These are phyloP conservation scores for Ministeria vibrans DNA, from an alignment of 78 protist species.

Conservation along the genomic window DNA sequence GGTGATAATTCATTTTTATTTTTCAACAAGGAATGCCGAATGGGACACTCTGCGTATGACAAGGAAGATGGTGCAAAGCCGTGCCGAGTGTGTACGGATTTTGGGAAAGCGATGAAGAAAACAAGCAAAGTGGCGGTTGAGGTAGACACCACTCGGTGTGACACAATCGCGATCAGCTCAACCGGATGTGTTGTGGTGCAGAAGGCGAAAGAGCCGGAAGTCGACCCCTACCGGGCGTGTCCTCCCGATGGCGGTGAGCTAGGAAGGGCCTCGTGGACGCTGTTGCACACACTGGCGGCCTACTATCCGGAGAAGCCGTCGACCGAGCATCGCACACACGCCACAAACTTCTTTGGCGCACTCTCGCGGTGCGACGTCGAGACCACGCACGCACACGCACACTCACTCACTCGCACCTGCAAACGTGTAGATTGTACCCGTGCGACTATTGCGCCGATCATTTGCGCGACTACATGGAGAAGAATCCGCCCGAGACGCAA, in stretches of 20 bases:
- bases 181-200: background rate
- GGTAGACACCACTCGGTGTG: background rate
- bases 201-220: background rate
- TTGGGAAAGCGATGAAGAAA: background rate
- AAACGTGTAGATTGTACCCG: constrained; percentile 25
- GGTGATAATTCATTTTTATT: no score
- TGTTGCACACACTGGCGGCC: constrained; percentile 34
- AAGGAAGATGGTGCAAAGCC: no score
- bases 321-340: background rate
- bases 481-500: background rate
- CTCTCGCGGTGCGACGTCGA: background rate
- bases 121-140: background rate
- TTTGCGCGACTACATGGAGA: background rate
- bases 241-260: constrained; percentile 16
- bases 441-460: constrained; percentile 24
- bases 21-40: no score
- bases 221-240: background rate
- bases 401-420: background rate
- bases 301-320: constrained; percentile 27
- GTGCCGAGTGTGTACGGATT: no score
- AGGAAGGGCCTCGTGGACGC: constrained; percentile 25
- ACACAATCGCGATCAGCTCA: no score
- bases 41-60: no score
- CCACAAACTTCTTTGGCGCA: background rate
- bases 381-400: background rate